Evolutionary conservation across 768 basidiomycete species (phyloP).

Genomic region (Boletus tomentosulus): DNA sequence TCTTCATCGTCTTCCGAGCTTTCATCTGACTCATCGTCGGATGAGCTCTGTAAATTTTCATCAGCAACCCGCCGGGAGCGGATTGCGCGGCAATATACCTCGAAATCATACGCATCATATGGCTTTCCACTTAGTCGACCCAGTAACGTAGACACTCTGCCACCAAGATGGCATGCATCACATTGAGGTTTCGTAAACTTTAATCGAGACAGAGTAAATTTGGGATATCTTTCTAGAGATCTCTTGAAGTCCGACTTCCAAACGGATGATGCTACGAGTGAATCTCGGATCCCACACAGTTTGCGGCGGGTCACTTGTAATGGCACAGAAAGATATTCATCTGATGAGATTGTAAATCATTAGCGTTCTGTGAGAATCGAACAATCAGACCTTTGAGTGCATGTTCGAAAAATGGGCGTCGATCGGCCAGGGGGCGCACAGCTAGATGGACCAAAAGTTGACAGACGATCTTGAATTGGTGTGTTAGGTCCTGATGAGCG

Average conservation of each 20-base stretch:
- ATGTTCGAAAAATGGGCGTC: slow-evolving; percentile 53
- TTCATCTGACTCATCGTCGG: slow-evolving; percentile 22
- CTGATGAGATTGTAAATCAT: slow-evolving; percentile 24
- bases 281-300: slow-evolving; percentile 64
- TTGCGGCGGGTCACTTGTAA: slow-evolving; percentile 64
- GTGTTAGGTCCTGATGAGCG: slow-evolving; percentile 66
- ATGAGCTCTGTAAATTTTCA: slow-evolving; percentile 10
- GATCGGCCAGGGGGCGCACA: slow-evolving; percentile 48
- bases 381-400: slow-evolving; percentile 41
- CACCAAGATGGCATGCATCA: slow-evolving; percentile 79
- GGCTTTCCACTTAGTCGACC: slow-evolving; percentile 61
- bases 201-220: slow-evolving; percentile 50
- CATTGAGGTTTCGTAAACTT: slow-evolving; percentile 60
- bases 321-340: slow-evolving; percentile 73
- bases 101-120: slow-evolving; percentile 72
- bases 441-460: slow-evolving; percentile 85
- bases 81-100: slow-evolving; percentile 36
- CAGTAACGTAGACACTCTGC: slow-evolving; percentile 58
- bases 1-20: slow-evolving; percentile 25
- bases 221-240: slow-evolving; percentile 61
- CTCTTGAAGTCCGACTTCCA: slow-evolving; percentile 73
- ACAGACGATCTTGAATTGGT: slow-evolving; percentile 85
- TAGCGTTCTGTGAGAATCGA: neutral
- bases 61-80: neutral
- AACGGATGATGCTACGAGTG: slow-evolving; percentile 77